phyloP scores from a whole-genome alignment of 1,284 basidiomycete species.

The Trametes sp. region DNA sequence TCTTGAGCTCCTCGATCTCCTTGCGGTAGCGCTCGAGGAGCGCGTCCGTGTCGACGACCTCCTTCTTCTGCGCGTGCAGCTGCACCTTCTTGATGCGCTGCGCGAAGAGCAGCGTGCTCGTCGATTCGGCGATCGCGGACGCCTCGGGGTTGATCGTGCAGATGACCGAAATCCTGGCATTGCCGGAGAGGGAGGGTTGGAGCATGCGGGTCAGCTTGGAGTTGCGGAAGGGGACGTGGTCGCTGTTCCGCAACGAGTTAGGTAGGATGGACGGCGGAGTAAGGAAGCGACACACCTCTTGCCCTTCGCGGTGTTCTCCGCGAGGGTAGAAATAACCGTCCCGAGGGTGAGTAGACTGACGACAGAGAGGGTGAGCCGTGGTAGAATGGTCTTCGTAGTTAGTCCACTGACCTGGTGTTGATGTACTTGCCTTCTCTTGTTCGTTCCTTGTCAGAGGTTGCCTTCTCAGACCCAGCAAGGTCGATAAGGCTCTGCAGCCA shows the following conservation, averaged over 20 bases:
- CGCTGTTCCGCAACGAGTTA: conserved; percentile 48
- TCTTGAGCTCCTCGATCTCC: conserved; percentile 88
- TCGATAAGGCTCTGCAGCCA: conserved; percentile 82
- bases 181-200: conserved; percentile 93
- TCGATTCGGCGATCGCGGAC: conserved; percentile 79
- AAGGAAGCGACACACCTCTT: conserved; percentile 58
- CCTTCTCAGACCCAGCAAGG: conserved; percentile 96
- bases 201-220: conserved; percentile 94
- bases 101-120: conserved; percentile 89
- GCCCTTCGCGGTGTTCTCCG: conserved; percentile 84
- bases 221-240: conserved; percentile 95
- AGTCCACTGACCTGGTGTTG: conserved; percentile 74
- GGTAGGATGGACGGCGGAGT: neutral
- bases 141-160: conserved; percentile 92
- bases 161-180: conserved; percentile 95
- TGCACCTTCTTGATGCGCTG: conserved; percentile 87
- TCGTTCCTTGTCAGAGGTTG: conserved; percentile 91
- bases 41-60: conserved; percentile 92
- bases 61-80: conserved; percentile 91
- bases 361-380: no score
- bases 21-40: conserved; percentile 90
- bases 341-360: conserved; percentile 86
- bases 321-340: conserved; percentile 87
- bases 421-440: conserved; percentile 95
- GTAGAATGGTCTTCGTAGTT: no score